A percentile compares a stretch with the other conserved stretches of the same genome.
phyloP scores from a whole-genome alignment of 2,329 filamentous ascomycete genomes.

The Penicillium sp. region DNA sequence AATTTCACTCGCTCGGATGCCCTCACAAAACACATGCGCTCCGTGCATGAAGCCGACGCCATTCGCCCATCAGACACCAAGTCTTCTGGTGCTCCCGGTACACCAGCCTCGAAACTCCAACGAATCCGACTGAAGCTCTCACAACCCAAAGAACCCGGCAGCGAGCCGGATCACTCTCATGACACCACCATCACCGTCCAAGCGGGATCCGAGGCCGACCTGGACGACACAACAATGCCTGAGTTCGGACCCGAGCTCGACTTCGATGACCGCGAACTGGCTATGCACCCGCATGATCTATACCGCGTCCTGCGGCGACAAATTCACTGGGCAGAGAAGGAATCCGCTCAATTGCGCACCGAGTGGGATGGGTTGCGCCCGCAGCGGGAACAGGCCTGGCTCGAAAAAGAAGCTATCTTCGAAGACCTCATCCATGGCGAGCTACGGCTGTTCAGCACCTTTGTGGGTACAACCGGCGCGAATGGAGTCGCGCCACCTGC shows the following conservation, averaged over 20 bases:
- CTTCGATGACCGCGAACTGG: constrained; percentile 50
- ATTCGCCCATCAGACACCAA: constrained; percentile 67
- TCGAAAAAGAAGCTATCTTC: constrained; percentile 49
- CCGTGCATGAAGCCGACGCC: constrained; percentile 95
- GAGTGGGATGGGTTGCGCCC: constrained; percentile 45
- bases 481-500: constrained; percentile 8
- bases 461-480: constrained; percentile 23
- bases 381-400: constrained; percentile 44
- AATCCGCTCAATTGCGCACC: constrained; percentile 41
- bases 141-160: constrained; percentile 35
- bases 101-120: constrained; percentile 40
- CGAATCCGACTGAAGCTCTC: constrained; percentile 49
- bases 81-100: constrained; percentile 36
- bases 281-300: constrained; percentile 46
- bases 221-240: constrained; percentile 39
- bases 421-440: constrained; percentile 50
- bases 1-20: constrained; percentile 96
- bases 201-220: constrained; percentile 34
- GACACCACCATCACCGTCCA: constrained; percentile 22
- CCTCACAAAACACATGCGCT: constrained; percentile 96
- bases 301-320: constrained; percentile 52
- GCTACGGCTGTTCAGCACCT: constrained; percentile 38
- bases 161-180: constrained; percentile 28
- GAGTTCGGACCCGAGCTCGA: constrained; percentile 47
- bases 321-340: constrained; percentile 53